Base-by-base conservation (phyloP, 2,329 filamentous ascomycete genomes). In the Coniochaeta ligniaria region DNA sequence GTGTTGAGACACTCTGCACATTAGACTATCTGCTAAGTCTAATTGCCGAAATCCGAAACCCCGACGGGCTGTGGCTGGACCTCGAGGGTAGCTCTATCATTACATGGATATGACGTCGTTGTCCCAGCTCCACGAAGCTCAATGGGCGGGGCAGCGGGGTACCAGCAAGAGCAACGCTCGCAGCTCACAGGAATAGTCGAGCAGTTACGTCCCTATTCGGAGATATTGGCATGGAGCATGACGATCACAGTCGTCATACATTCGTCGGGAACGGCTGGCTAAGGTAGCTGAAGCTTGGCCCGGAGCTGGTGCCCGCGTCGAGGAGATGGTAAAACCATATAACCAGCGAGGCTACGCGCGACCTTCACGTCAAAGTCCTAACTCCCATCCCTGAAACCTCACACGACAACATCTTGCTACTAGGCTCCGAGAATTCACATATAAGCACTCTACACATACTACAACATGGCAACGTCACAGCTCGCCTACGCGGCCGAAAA, bases 401-500 rank as follows among this genome's bases (percentile, higher is more conserved):
- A n/a, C n/a, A n/a, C n/a, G n/a, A n/a, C n/a, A n/a, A n/a, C n/a
- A n/a, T n/a, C n/a, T n/a, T n/a, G 35, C 9, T 38, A 16, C 14
- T 16, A 7, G 9, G 14, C 35, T 9, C 11, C 11, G 36, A 20
- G n/a, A 22, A 43, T 17, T 20, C 41, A 9, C 6, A 22, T 43
- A 43, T 5, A 20, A 43, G n/a, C 8, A 43, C 4, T 6, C n/a
- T 24, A 22, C 11, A 3, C 4, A 47, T 8, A 24, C 11, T 11
- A 3, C 24, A 38, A 17, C 3, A 88, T 87, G 80, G 78, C 84
- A 26, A 71, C 83, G 60, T 79, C 85, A 59, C 86, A 90, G 79
- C 87, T 84, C 74, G 91, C 91, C 56, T 84, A 83, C 62, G 71
- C 82, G 60, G 82, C 74, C 60, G 91, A 95, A 70, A 84, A 88